A percentile compares a stretch with the other conserved stretches of the same genome.
phyloP scores from a whole-genome alignment of 2,329 filamentous ascomycete genomes.

The Neonectria neomacrospora region DNA sequence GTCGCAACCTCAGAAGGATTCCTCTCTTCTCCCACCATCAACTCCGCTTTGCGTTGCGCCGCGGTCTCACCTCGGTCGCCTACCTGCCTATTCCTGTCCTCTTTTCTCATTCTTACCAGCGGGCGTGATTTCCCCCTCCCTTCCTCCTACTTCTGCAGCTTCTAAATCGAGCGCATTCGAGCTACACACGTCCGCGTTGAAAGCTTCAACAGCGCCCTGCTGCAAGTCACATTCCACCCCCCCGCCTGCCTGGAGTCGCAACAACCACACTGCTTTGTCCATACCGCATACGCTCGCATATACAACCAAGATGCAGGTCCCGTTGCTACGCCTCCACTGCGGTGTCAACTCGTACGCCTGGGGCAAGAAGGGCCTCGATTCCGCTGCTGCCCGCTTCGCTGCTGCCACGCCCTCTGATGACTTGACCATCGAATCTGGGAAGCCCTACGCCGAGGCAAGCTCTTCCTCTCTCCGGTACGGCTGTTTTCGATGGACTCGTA shows the following conservation, averaged over 20 bases:
- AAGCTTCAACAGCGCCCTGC: neutral
- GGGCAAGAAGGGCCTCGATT: conserved; percentile 91
- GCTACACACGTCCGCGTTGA: neutral
- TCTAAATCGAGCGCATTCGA: neutral
- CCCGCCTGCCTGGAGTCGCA: neutral
- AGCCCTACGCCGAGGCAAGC: conserved; percentile 90
- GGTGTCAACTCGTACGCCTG: conserved; percentile 99
- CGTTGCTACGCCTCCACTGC: conserved; percentile 85
- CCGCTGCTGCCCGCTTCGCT: conserved; percentile 89
- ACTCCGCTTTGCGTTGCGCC: neutral
- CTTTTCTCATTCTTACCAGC: neutral
- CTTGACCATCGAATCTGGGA: conserved; percentile 83
- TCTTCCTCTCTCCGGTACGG: neutral
- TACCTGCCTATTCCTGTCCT: neutral
- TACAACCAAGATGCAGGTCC: conserved; percentile 70
- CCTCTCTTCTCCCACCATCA: neutral
- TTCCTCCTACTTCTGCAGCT: neutral
- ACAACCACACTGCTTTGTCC: neutral
- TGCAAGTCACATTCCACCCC: conserved; percentile 19
- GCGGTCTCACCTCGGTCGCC: neutral
- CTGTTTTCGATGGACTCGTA: neutral
- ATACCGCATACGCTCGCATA: conserved; percentile 6
- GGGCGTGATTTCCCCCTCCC: neutral
- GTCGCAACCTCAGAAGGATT: neutral
- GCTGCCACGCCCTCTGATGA: conserved; percentile 81